These are phyloP conservation scores for Teunomyces gatunensis DNA, from an alignment of 805 yeast genomes.

Conservation along the genomic window DNA sequence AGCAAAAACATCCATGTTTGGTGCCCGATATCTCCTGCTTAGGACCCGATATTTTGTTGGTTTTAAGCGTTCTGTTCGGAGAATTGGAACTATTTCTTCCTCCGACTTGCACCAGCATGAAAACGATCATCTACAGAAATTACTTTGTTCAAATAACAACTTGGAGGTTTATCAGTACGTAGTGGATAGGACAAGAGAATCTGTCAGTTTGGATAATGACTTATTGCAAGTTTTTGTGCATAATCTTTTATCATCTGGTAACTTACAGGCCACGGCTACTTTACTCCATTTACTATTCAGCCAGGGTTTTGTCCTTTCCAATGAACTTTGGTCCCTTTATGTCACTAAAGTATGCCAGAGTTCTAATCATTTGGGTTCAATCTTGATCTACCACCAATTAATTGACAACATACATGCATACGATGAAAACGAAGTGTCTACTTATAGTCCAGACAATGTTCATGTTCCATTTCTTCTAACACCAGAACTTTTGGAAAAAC, in stretches of 20 bases:
- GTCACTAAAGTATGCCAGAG: conserved; percentile 21
- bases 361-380: conserved; percentile 29
- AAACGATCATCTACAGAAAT: neutral
- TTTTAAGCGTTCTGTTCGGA: neutral
- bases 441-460: conserved; percentile 14
- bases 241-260: conserved; percentile 16
- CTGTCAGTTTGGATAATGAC: conserved; percentile 8
- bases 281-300: conserved; percentile 25
- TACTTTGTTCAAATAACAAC: neutral
- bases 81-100: neutral
- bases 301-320: conserved; percentile 19
- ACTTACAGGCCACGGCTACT: conserved; percentile 23
- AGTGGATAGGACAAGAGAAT: conserved; percentile 3
- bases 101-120: neutral
- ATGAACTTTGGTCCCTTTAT: conserved; percentile 35
- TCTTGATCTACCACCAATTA: conserved; percentile 34
- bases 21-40: neutral
- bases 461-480: conserved; percentile 32
- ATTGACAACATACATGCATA: conserved; percentile 25
- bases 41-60: neutral
- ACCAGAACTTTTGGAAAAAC: conserved; percentile 21
- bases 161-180: conserved; percentile 7
- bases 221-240: conserved; percentile 23
- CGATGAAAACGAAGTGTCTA: conserved; percentile 8
- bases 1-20: neutral